Evolutionary conservation across 2,329 filamentous ascomycete genomes (phyloP).

Genomic region (Camptophora hylomeconis): DNA sequence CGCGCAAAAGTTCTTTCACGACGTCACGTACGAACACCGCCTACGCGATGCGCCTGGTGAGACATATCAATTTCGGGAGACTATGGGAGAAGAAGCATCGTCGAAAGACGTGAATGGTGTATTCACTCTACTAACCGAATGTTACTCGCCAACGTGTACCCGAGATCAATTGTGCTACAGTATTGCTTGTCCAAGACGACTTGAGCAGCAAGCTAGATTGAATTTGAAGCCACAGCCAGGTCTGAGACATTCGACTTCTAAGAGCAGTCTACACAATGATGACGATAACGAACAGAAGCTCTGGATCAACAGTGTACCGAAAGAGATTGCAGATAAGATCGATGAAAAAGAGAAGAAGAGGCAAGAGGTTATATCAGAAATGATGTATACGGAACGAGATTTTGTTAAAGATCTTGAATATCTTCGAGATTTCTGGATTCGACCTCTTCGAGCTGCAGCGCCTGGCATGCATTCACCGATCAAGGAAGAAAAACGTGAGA

Average conservation of each 20-base stretch:
- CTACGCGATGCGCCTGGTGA: conserved; percentile 87
- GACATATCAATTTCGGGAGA: conserved; percentile 94
- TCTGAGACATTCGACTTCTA: conserved; percentile 58
- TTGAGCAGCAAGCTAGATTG: conserved; percentile 88
- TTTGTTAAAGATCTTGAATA: conserved; percentile 99
- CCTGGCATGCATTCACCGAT: conserved; percentile 58
- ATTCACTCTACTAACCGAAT: conserved; percentile 90
- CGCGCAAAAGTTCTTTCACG: conserved; percentile 97
- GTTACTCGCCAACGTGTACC: conserved; percentile 95
- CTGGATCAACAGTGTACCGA: conserved; percentile 97
- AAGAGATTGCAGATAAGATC: conserved; percentile 83
- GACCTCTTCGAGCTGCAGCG: conserved; percentile 62
- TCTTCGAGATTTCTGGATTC: conserved; percentile 95
- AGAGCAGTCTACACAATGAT: conserved; percentile 67
- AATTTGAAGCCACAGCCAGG: conserved; percentile 90
- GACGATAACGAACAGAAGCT: conserved; percentile 93
- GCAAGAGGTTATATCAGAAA: conserved; percentile 93
- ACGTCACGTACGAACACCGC: conserved; percentile 94
- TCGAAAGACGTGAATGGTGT: conserved; percentile 83
- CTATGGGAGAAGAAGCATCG: conserved; percentile 67
- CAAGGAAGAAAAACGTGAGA: conserved; percentile 72
- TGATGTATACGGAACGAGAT: conserved; percentile 97
- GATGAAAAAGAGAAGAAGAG: conserved; percentile 90
- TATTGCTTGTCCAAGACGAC: conserved; percentile 81
- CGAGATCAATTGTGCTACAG: conserved; percentile 93